Percentiles rank a stretch among this genome's conserved stretches.
Conservation (phyloP, 805 yeast genomes). For the Starmerella stigmatis region DNA sequence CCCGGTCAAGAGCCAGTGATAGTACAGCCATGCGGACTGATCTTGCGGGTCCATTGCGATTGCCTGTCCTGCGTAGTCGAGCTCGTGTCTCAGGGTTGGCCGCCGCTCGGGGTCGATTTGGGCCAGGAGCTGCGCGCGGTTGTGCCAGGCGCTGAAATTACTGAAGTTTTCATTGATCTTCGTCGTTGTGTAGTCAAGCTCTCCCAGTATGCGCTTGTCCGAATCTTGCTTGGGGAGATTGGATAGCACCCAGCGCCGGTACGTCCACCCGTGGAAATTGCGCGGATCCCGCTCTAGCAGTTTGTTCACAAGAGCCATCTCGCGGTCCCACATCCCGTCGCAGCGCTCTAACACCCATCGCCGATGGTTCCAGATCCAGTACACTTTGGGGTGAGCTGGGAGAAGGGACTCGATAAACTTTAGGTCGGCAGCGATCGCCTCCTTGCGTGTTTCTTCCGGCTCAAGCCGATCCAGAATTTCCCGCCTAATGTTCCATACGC, state of each 20-base stretch:
- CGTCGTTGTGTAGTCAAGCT: conserved; percentile 64
- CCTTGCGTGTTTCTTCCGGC: conserved; percentile 17
- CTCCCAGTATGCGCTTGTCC: conserved; percentile 28
- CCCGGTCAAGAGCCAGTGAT: conserved; percentile 58
- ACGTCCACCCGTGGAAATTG: conserved; percentile 94
- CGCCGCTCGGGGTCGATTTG: conserved; percentile 33
- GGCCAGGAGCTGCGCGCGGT: conserved; percentile 61
- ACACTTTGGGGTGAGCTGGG: conserved; percentile 69
- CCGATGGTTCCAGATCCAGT: conserved; percentile 96
- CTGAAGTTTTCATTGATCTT: conserved; percentile 77
- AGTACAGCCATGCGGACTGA: conserved; percentile 84
- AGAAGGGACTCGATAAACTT: conserved; percentile 48
- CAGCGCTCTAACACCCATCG: conserved; percentile 55
- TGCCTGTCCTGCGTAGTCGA: conserved; percentile 65
- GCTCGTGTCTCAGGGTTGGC: conserved; percentile 41
- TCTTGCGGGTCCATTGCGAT: conserved; percentile 89
- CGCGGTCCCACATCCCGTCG: conserved; percentile 53
- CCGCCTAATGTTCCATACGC: conserved; percentile 82
- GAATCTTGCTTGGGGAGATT: not conserved
- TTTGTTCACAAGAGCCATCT: conserved; percentile 57
- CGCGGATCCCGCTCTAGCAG: conserved; percentile 64
- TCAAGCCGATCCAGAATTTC: conserved; percentile 42
- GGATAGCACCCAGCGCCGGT: conserved; percentile 59
- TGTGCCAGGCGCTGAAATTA: conserved; percentile 94
- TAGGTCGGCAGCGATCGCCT: conserved; percentile 46